phyloP scores from a whole-genome alignment of 257 asterid species.

The Nyctanthes arbortristis region DNA sequence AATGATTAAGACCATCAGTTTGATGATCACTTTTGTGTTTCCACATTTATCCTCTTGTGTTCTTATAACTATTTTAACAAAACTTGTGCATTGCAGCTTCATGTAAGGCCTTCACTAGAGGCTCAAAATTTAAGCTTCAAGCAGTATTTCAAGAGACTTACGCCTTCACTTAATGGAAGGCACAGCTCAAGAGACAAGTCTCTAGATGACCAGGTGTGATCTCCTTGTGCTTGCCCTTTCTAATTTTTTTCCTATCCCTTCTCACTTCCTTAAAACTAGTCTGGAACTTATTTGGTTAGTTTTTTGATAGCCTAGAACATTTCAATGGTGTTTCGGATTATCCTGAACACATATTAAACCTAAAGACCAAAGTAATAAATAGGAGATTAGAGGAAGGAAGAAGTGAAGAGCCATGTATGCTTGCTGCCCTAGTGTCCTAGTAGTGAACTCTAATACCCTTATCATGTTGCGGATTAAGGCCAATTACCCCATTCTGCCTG shows the following conservation, averaged over 20 bases:
- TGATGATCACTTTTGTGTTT: neutral
- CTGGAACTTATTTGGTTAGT: neutral
- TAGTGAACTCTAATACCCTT: neutral
- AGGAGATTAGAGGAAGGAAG: neutral
- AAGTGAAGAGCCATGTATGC: neutral
- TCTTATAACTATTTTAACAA: no score
- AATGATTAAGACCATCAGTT: no score
- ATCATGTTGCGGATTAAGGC: no score
- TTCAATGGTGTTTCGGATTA: neutral
- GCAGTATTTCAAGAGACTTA: neutral
- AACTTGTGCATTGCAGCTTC: neutral
- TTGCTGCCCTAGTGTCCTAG: no score
- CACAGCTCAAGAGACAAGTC: neutral
- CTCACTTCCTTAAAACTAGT: no score
- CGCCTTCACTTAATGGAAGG: neutral
- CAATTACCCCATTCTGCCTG: neutral
- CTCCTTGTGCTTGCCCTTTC: neutral
- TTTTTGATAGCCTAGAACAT: neutral
- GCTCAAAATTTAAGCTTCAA: no score
- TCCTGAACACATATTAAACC: neutral
- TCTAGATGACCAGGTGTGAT: neutral
- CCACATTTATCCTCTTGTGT: neutral
- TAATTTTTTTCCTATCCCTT: neutral
- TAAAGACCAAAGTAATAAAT: neutral
- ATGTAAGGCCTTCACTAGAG: neutral